Base-by-base conservation (phyloP, 768 basidiomycete species). In the Tylopilus cervinicoccineus region DNA sequence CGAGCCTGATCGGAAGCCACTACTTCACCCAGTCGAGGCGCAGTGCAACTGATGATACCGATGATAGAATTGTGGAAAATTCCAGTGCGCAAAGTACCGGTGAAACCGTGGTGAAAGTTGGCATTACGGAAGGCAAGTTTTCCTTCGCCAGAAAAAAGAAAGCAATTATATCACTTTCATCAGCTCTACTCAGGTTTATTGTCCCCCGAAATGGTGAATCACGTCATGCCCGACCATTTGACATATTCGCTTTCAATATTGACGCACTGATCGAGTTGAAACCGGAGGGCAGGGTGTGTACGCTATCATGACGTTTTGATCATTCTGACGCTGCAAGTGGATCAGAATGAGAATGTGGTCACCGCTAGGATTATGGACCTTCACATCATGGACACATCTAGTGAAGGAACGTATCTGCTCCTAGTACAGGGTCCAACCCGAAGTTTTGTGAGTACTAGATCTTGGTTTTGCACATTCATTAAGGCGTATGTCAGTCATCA, bases 1-100 rank as follows among this genome's bases (percentile, higher is more conserved):
- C 83, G 26, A 84, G 81, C 59, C 66, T 92, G 43, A 86, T 92
- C 47, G 90, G 88, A 31, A 91, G 89, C 57, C 79, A 82, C 28
- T 93, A 82, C 67, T 89, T 90, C 52, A 70, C 75, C 0, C 78
- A 75, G 52, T 47, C 62, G 34, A 63, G 60, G 43, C 66, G 61
- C 27, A 52, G 52, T 31, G 61, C 57, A 17, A 80, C 79, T n/a
- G 67, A 69, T 11, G 69, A 69, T 38, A 68, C 67, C 6, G 74
- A 70, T 43, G 74, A 70, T 32, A 76, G 71, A 52, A 51, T 64
- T 23, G 69, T 61, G 45, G 61, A 58, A 36, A 60, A 61, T 36
- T 42, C 61, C 13, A 52, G 40, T 39, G 43, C 16, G 37, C 42
- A 46, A 49, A 56, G 59, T 43, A 53, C 53, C 10, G 71, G 71